A percentile compares a stretch with the other conserved stretches of the same genome.
These are phyloP conservation scores for Euphorbia celastroides DNA, from an alignment of 441 rosid species.

Conservation along the genomic window DNA sequence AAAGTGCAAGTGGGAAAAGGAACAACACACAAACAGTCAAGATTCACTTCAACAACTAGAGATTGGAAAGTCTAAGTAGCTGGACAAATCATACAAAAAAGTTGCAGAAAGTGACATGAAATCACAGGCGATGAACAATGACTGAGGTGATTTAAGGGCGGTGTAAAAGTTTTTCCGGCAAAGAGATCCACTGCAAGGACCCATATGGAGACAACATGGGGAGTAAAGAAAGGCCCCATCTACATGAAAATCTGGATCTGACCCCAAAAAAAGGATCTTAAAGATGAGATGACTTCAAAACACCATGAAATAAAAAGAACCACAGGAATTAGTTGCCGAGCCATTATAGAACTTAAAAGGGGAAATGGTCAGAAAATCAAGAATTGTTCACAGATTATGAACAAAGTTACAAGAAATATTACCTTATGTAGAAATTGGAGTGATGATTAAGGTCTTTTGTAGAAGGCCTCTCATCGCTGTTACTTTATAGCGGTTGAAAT, in stretches of 20 bases:
- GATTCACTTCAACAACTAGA: slow-evolving; percentile 16
- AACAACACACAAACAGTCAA: slow-evolving; percentile 22
- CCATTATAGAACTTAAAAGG: slow-evolving; percentile 17
- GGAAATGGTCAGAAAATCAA: background rate
- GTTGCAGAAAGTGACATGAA: slow-evolving; percentile 33
- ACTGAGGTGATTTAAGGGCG: slow-evolving; percentile 3
- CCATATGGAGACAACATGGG: slow-evolving; percentile 25
- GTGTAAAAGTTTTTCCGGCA: slow-evolving; percentile 8
- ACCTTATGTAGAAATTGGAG: slow-evolving; percentile 90
- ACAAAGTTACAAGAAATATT: slow-evolving; percentile 10
- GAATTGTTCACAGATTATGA: slow-evolving; percentile 16
- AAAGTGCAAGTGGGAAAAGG: slow-evolving; percentile 14
- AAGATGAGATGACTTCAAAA: slow-evolving; percentile 17
- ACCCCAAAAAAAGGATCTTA: slow-evolving; percentile 26
- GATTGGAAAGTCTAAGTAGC: slow-evolving; percentile 12
- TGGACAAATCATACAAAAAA: slow-evolving; percentile 15
- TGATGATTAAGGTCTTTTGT: slow-evolving; percentile 26
- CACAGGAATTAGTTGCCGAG: slow-evolving; percentile 17
- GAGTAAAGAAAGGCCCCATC: slow-evolving; percentile 29
- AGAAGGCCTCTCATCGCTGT: slow-evolving; percentile 42
- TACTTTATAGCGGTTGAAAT: slow-evolving; percentile 38
- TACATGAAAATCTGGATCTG: slow-evolving; percentile 45
- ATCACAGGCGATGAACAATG: slow-evolving; percentile 23
- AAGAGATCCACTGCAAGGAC: slow-evolving; percentile 13
- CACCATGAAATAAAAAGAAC: slow-evolving; percentile 10